Percentiles rank a stretch among this genome's conserved stretches.
These are phyloP conservation scores for Microbotryum intermedium DNA, from an alignment of 1,284 basidiomycete species.

Conservation along the genomic window DNA sequence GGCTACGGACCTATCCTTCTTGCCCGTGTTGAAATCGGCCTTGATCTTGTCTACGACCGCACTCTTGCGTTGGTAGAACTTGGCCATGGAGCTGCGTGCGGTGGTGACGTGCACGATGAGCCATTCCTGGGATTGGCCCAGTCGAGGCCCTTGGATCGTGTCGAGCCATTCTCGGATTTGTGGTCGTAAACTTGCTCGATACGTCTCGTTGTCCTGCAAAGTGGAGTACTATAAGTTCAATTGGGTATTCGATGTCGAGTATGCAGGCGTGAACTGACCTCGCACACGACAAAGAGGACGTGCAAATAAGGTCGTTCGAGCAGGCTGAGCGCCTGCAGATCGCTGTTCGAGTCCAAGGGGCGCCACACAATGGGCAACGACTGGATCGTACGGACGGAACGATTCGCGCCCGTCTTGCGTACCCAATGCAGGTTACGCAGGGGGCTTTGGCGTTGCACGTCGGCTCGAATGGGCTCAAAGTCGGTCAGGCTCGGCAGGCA, in stretches of 20 bases:
- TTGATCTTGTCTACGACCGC: conserved; percentile 82
- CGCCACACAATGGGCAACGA: conserved; percentile 64
- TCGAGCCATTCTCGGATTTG: conserved; percentile 88
- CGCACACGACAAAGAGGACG: conserved; percentile 74
- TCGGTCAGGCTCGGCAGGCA: conserved; percentile 10
- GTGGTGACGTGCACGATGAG: conserved; percentile 70
- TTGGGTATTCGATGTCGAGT: too few species aligned
- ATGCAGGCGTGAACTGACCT: too few species aligned
- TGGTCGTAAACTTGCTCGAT: conserved; percentile 64
- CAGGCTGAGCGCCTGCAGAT: conserved; percentile 56
- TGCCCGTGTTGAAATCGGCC: conserved; percentile 84
- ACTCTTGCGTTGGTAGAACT: conserved; percentile 70
- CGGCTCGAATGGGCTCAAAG: conserved; percentile 48
- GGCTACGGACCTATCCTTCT: conserved; percentile 64
- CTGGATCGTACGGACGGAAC: conserved; percentile 73
- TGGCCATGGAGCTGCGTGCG: conserved; percentile 41
- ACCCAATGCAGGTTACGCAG: conserved; percentile 80
- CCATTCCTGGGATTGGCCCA: conserved; percentile 53
- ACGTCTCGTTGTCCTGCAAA: conserved; percentile 68
- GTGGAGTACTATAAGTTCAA: too few species aligned
- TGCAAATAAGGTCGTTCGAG: conserved; percentile 78
- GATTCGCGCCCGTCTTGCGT: conserved; percentile 54
- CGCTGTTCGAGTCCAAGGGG: conserved; percentile 52
- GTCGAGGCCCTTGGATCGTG: conserved; percentile 56
- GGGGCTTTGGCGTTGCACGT: conserved; percentile 58